Evolutionary conservation across 2,329 filamentous ascomycete genomes (phyloP).

Genomic region (Xylariaceae sp.): DNA sequence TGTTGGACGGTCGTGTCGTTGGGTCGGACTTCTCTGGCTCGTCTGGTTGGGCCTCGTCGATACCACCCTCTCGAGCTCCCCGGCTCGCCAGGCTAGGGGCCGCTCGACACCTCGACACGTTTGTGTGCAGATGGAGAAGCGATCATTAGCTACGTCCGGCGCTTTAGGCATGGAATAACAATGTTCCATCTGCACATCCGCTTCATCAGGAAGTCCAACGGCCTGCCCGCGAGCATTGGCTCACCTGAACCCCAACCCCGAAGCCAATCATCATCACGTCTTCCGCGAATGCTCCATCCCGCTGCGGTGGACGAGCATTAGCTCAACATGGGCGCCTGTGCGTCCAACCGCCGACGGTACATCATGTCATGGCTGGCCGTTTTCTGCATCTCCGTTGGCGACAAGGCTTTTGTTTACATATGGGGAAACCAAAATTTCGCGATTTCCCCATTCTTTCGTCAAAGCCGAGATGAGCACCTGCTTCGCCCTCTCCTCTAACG

Average conservation of each 20-base stretch:
- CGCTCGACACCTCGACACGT: constrained; percentile 16
- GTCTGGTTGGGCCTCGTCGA: too few species aligned
- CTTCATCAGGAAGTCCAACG: constrained; percentile 21
- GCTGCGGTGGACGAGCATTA: constrained; percentile 7
- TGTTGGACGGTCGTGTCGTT: background rate
- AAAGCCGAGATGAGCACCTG: too few species aligned
- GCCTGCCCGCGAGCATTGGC: constrained; percentile 28
- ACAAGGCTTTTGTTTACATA: too few species aligned
- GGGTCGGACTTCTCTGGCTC: too few species aligned
- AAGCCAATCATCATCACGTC: constrained; percentile 14
- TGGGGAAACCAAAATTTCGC: too few species aligned
- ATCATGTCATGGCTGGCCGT: too few species aligned
- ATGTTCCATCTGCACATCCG: constrained; percentile 20
- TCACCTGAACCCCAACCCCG: constrained; percentile 24
- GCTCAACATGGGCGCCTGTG: background rate
- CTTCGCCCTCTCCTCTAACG: too few species aligned
- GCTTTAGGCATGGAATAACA: constrained; percentile 10
- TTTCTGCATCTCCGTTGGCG: too few species aligned
- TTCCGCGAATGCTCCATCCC: background rate
- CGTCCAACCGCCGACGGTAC: too few species aligned
- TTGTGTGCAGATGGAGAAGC: constrained; percentile 11
- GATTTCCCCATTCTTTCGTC: too few species aligned
- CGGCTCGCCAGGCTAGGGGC: background rate
- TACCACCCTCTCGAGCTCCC: too few species aligned
- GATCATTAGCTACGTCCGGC: background rate